Percentiles rank a stretch among this genome's conserved stretches.
Evolutionary conservation across 192 early-diverging fungal genomes (phyloP).

Genomic region (Coemansia umbellata): DNA sequence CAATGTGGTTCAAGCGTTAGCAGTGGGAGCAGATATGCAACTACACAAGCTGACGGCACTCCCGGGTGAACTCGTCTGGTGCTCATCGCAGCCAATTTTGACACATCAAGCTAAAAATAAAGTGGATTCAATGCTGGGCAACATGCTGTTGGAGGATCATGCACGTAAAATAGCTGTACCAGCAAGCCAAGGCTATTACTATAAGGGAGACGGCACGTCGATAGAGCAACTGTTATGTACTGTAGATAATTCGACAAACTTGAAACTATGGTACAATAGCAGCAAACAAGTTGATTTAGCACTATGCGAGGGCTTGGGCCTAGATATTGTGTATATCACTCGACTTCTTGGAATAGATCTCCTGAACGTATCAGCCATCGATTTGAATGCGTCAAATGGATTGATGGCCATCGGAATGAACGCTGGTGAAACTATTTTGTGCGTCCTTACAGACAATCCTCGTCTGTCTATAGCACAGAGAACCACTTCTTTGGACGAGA

Average conservation of each 20-base stretch:
- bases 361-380: background rate
- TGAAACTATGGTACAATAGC: constrained; percentile 35
- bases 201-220: background rate
- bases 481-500: constrained; percentile 1
- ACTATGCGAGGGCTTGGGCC: constrained; percentile 8
- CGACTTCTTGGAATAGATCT: constrained; percentile 29
- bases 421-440: constrained; percentile 33
- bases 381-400: constrained; percentile 20
- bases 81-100: background rate
- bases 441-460: constrained; percentile 18
- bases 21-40: constrained; percentile 8
- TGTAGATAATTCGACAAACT: background rate
- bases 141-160: background rate
- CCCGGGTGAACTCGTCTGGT: constrained; percentile 34
- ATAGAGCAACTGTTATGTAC: constrained; percentile 15
- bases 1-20: constrained; percentile 3
- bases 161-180: background rate
- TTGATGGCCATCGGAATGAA: constrained; percentile 24
- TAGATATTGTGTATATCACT: constrained; percentile 9
- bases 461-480: constrained; percentile 7
- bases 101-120: constrained; percentile 1
- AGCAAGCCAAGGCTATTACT: background rate
- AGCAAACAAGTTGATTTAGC: background rate
- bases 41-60: background rate
- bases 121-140: constrained; percentile 1